Base-by-base conservation (phyloP, 306 rosid genomes). In the Lablab purpureus region DNA sequence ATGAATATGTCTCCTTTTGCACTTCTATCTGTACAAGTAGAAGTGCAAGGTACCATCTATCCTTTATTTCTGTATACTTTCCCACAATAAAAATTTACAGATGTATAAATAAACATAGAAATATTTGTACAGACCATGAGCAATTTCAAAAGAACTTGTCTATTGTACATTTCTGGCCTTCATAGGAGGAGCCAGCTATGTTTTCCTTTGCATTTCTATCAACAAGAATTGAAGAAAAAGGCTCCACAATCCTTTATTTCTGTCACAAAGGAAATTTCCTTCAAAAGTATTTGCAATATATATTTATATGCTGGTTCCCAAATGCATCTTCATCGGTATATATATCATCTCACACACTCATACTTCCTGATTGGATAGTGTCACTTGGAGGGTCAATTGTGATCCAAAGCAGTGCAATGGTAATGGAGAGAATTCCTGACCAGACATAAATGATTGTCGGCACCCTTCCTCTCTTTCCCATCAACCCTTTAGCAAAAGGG, bases 401-500 rank as follows among this genome's bases (percentile, higher is more conserved):
- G 28, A 93, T 83, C 90, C 89, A 91, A 40, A 93, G 89, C 87
- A 93, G 78, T 45, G 98, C 87, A 46, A 91, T 79, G 2, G 87
- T 93, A 65, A 93, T 91, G 25, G 98, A 86, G 52, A 89, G 83
- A 78, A 93, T 78, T 4, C 98, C 97, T 11, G 90, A 52, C 98
- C 97, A 93, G 0, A 93, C 97, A 60, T 76, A 87, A 10, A 93
- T 75, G 46, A 93, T 89, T 0, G 98, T 91, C 3, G 98, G 97
- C 3, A 93, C 81, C 71, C 87, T 88, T 83, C 97, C 97, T 84
- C 88, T 89, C 82, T 89, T 87, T 21, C 97, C 96, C 96, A 91
- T 90, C 87, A 92, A 83, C 7, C 97, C 97, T 84, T 93, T 93
- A 71, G 86, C 88, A 79, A 93, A 93, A 15, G 97, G 97, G 84